Evolutionary conservation across 805 yeast species (phyloP).

Genomic region (Middelhovenomyces tepae): DNA sequence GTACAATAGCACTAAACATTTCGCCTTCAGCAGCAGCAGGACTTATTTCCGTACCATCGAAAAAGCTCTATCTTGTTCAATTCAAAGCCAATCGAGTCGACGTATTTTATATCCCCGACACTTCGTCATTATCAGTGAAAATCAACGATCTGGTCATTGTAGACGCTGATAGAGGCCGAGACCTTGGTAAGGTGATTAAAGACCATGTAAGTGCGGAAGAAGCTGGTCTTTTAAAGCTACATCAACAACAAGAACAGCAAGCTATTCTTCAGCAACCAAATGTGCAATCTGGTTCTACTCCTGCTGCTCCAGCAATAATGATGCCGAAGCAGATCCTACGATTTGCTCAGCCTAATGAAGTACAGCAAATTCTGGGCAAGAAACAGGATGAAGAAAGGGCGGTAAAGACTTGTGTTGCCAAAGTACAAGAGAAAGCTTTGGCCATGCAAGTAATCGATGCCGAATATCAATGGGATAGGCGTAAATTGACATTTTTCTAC

Average conservation of each 20-base stretch:
- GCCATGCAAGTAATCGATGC: constrained; percentile 63
- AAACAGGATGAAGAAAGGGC: constrained; percentile 64
- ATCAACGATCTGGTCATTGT: constrained; percentile 68
- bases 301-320: constrained; percentile 40
- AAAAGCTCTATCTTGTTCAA: constrained; percentile 50
- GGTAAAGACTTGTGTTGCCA: constrained; percentile 51
- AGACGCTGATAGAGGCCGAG: constrained; percentile 77
- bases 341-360: constrained; percentile 54
- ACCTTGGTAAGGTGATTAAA: constrained; percentile 58
- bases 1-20: too few species aligned
- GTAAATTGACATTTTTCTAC: constrained; percentile 72
- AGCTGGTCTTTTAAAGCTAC: constrained; percentile 56
- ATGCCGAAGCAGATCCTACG: constrained; percentile 62
- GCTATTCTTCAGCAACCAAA: constrained; percentile 44
- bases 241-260: constrained; percentile 65
- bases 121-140: constrained; percentile 29
- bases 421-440: constrained; percentile 39
- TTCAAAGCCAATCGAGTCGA: constrained; percentile 77
- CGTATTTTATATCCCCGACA: constrained; percentile 54
- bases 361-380: constrained; percentile 49
- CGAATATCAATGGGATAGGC: constrained; percentile 79
- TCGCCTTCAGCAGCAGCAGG: constrained; percentile 1
- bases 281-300: constrained; percentile 12
- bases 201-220: constrained; percentile 53
- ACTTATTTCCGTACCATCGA: constrained; percentile 20